These are phyloP conservation scores for Lindgomyces ingoldianus DNA, from an alignment of 495 filamentous ascomycete genomes.

Conservation along the genomic window DNA sequence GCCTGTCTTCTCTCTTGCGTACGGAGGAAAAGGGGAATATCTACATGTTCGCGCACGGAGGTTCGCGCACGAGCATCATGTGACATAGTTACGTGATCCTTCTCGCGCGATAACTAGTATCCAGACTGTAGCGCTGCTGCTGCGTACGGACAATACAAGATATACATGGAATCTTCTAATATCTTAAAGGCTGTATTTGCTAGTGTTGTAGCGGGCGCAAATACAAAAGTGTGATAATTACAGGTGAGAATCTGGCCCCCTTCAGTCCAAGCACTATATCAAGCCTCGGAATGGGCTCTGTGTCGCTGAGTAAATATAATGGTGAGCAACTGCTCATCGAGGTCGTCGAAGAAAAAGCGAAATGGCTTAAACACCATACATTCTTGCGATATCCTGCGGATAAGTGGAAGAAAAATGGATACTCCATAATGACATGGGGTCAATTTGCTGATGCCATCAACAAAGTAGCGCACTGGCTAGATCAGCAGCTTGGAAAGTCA, in stretches of 20 bases:
- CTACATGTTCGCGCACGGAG: no score
- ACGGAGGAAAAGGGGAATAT: no score
- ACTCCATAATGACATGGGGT: constrained; percentile 10
- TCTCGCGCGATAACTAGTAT: no score
- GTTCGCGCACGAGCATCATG: no score
- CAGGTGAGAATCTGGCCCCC: background rate
- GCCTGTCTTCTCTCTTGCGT: no score
- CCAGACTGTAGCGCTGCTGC: no score
- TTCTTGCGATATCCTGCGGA: constrained; percentile 11
- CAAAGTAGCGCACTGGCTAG: constrained; percentile 17
- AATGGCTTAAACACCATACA: constrained; percentile 13
- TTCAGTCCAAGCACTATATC: background rate
- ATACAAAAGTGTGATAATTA: background rate
- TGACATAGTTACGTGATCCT: no score
- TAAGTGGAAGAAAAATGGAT: constrained; percentile 18
- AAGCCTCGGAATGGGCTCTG: constrained; percentile 8
- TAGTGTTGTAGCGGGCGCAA: no score
- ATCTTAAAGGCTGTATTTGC: no score
- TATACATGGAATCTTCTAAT: no score
- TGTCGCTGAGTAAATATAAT: background rate
- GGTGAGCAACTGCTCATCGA: background rate
- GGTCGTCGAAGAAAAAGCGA: constrained; percentile 11
- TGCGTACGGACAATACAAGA: no score
- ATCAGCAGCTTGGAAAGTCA: constrained; percentile 15
- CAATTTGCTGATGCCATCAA: constrained; percentile 20